Evolutionary conservation across 164 flowering plant genomes (phyloP).

Genomic region (Nymphaea colorata): DNA sequence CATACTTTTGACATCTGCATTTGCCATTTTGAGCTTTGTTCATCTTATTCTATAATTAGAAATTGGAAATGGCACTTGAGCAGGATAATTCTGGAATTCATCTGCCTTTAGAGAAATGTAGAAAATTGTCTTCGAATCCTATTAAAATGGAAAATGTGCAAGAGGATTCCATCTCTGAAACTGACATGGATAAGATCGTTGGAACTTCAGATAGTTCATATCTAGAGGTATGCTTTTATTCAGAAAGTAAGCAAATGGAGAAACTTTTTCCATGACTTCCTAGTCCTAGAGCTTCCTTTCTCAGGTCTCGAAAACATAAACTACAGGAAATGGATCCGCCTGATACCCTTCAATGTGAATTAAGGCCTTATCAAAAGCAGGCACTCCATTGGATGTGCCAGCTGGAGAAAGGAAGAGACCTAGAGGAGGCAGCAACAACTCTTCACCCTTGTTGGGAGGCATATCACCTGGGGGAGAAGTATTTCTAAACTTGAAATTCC

Average conservation of each 20-base stretch:
- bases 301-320: neutral
- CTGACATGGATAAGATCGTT: conserved; percentile 75
- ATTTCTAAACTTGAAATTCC: conserved; percentile 5
- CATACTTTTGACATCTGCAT: neutral
- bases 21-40: neutral
- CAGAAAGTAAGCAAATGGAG: neutral
- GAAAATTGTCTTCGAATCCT: conserved; percentile 26
- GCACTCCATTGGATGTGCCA: conserved; percentile 90
- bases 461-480: conserved; percentile 73
- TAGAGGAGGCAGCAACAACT: conserved; percentile 63
- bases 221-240: conserved; percentile 47
- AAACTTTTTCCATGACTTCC: neutral
- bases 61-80: conserved; percentile 6
- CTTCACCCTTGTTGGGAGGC: conserved; percentile 99
- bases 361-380: conserved; percentile 93
- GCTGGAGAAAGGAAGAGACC: conserved; percentile 58
- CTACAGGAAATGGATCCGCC: conserved; percentile 91
- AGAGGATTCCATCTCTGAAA: conserved; percentile 48
- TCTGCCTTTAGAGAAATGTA: conserved; percentile 23
- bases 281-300: neutral
- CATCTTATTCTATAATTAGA: neutral
- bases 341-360: conserved; percentile 59
- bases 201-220: conserved; percentile 60
- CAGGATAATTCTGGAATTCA: conserved; percentile 48
- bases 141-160: conserved; percentile 36